phyloP scores from a whole-genome alignment of 176 grass and related monocot genomes.

The Aegilops sharonensis region DNA sequence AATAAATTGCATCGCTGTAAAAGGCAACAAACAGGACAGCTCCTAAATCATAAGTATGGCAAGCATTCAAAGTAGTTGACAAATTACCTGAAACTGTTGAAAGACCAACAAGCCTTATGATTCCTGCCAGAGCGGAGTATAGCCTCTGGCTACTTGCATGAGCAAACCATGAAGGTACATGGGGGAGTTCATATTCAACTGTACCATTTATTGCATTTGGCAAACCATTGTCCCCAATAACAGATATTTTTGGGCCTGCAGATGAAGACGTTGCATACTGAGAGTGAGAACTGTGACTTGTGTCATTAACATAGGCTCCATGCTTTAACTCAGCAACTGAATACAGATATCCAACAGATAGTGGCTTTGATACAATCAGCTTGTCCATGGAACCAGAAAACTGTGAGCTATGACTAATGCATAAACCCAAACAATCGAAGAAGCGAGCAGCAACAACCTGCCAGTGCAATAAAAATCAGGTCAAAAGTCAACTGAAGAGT shows the following conservation, averaged over 20 bases:
- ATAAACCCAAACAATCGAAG: constrained; percentile 76
- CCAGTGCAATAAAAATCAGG: constrained; percentile 25
- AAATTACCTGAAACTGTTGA: constrained; percentile 62
- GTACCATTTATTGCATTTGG: constrained; percentile 26
- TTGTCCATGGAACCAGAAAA: constrained; percentile 91
- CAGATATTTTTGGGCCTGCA: constrained; percentile 53
- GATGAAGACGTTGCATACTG: constrained; percentile 24
- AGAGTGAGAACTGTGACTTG: constrained; percentile 40
- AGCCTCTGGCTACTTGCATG: constrained; percentile 61
- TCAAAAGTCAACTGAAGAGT: constrained; percentile 31
- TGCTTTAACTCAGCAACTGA: constrained; percentile 90
- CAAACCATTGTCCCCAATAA: constrained; percentile 53
- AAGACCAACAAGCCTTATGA: constrained; percentile 79
- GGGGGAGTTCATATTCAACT: constrained; percentile 62
- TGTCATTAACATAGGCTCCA: constrained; percentile 45
- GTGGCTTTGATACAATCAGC: constrained; percentile 68
- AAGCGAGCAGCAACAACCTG: constrained; percentile 68
- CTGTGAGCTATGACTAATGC: constrained; percentile 73
- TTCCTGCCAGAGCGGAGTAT: constrained; percentile 74
- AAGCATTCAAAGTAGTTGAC: constrained; percentile 24
- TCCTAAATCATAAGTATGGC: constrained; percentile 4
- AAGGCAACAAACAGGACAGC: constrained; percentile 14
- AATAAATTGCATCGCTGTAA: constrained; percentile 16
- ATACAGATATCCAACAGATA: constrained; percentile 83
- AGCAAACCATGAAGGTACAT: constrained; percentile 90